These are phyloP conservation scores for Mucor mucedo DNA, from an alignment of 371 early-diverging fungal species.

Conservation along the genomic window DNA sequence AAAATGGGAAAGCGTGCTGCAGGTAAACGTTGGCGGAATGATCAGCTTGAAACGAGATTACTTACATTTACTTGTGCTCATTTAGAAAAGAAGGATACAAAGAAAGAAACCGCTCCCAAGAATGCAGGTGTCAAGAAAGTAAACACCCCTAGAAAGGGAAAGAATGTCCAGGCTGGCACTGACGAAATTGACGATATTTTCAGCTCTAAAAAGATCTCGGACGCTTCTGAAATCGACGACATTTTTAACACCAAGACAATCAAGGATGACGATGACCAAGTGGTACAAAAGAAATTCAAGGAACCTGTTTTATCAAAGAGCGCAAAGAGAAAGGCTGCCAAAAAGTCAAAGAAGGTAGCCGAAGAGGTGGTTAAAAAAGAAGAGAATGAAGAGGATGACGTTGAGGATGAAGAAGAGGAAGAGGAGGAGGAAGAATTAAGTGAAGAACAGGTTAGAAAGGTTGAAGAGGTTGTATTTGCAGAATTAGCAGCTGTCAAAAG, in stretches of 20 bases:
- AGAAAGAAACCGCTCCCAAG: constrained; percentile 18
- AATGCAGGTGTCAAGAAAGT: constrained; percentile 31
- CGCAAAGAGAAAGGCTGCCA: constrained; percentile 25
- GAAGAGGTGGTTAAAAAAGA: neutral
- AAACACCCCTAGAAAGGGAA: neutral
- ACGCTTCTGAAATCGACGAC: constrained; percentile 53
- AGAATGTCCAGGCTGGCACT: constrained; percentile 1
- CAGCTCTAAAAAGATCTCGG: constrained; percentile 13
- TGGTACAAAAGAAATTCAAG: constrained; percentile 12
- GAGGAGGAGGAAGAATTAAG: constrained; percentile 26
- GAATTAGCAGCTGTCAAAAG: constrained; percentile 52
- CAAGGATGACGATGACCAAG: constrained; percentile 9
- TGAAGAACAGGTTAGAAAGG: constrained; percentile 28
- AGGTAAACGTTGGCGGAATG: neutral
- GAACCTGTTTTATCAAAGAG: constrained; percentile 17
- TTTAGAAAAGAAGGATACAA: constrained; percentile 7
- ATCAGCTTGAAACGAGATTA: too few relatives aligned
- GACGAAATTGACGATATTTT: constrained; percentile 26
- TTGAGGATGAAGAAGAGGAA: constrained; percentile 18
- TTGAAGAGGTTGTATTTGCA: constrained; percentile 53
- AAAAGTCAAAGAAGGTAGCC: constrained; percentile 20
- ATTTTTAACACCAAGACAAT: constrained; percentile 43
- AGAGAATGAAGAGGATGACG: constrained; percentile 1
- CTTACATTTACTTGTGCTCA: too few relatives aligned
- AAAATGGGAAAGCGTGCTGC: neutral